Percentiles rank a stretch among this genome's conserved stretches.
phyloP scores from a whole-genome alignment of 345 rosid genomes.

The Populus deltoides region DNA sequence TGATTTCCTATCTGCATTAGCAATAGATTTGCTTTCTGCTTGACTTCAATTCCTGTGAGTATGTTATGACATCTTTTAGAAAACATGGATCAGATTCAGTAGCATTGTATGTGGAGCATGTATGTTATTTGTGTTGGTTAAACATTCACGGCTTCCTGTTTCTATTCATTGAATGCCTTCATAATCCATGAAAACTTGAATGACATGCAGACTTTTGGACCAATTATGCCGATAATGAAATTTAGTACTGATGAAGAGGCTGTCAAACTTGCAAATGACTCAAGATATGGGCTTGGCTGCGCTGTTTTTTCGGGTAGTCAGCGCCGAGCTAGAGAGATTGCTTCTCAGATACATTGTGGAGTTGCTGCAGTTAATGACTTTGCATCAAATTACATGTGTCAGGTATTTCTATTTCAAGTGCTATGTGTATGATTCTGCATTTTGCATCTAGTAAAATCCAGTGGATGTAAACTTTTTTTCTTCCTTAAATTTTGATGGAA shows the following conservation, averaged over 20 bases:
- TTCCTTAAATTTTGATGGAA: not conserved
- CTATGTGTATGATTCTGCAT: not conserved
- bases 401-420: conserved; percentile 44
- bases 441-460: not conserved
- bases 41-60: not conserved
- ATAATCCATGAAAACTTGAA: conserved; percentile 9
- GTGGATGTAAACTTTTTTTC: not conserved
- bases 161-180: not conserved
- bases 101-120: not conserved
- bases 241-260: conserved; percentile 89
- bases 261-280: conserved; percentile 79
- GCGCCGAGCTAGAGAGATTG: conserved; percentile 69
- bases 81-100: not conserved
- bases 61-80: not conserved
- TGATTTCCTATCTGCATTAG: not conserved
- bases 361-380: conserved; percentile 94
- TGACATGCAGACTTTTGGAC: conserved; percentile 81
- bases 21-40: not conserved
- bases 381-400: conserved; percentile 88
- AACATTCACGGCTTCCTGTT: not conserved
- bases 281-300: conserved; percentile 91
- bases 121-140: not conserved
- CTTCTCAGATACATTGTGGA: conserved; percentile 85
- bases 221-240: conserved; percentile 97
- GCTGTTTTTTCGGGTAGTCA: conserved; percentile 88